Conservation (phyloP, 441 rosid species). For the Corymbia citriodora region DNA sequence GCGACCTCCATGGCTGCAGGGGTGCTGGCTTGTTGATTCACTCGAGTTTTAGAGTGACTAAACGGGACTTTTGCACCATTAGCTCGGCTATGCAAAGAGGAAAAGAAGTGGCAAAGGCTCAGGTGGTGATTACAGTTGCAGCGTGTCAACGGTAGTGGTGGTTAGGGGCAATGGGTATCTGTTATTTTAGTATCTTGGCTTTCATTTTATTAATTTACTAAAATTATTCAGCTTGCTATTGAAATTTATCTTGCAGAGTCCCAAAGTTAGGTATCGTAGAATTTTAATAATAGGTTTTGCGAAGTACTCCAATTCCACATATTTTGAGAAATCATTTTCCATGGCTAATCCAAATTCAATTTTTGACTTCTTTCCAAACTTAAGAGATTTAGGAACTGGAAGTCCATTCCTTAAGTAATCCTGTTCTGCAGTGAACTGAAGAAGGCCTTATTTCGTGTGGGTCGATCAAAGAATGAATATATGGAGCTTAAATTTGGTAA, state of each 20-base stretch:
- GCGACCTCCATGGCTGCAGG: background rate
- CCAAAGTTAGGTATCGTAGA: background rate
- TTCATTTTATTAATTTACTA: background rate
- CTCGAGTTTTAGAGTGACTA: background rate
- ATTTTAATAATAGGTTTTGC: background rate
- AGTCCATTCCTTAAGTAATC: background rate
- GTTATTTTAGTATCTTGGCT: background rate
- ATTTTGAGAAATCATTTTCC: background rate
- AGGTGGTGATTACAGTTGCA: background rate
- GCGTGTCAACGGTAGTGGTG: background rate
- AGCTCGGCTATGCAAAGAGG: background rate
- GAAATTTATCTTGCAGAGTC: background rate
- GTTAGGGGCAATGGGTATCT: background rate
- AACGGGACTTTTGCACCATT: background rate
- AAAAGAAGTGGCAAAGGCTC: background rate
- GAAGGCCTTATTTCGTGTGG: background rate
- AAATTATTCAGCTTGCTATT: background rate
- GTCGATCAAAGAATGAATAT: background rate
- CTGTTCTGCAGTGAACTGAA: background rate
- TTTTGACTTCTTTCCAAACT: background rate
- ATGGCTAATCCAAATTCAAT: background rate
- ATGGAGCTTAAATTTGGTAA: background rate
- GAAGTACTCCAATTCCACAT: background rate
- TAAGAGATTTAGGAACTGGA: background rate
- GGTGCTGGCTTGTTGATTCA: background rate